Evolutionary conservation across 1,284 basidiomycete genomes (phyloP), one percentile per base, ranked within the genome.

Genomic region (Caloboletus firmus): DNA sequence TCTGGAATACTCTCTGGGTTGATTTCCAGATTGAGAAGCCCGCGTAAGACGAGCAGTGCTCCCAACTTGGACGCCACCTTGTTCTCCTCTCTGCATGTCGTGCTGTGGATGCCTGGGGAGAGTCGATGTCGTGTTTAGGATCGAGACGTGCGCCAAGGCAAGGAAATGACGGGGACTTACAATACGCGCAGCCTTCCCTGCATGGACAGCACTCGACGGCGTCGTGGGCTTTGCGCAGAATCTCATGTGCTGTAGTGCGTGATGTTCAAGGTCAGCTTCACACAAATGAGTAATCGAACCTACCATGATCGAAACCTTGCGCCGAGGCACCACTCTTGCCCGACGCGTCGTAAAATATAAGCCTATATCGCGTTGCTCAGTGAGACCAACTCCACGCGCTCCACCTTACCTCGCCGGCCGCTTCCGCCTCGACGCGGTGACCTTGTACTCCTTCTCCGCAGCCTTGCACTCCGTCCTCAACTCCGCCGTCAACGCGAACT

Each of bases 381-480:
- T n/a, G 1, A 15, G 17, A 41, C 20, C 26, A 15, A 35, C 15
- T 5, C 5, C 5, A 24, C 3, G 12, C 12, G 54, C 68, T 30
- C 52, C 10, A 83, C 84, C 88, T 79, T 11, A 87, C 89, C 91
- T 80, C 5, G 88, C 92, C 2, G 93, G 91, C 49, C 93, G 78
- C 66, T 90, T 90, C 49, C 91, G 75, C 47, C 72, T 72, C 1
- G 87, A 84, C 46, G 80, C 75, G 5, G 72, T 69, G n/a, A 71
- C 71, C 54, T 80, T 83, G 67, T 87, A 32, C 31, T 94, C 92
- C 67, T 93, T 93, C 67, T 91, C 85, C 15, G 80, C 72, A 1
- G 81, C 81, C 69, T 95, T 93, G 74, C 93, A 95, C 65, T 95
- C 93, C 1, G 93, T 95, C 50, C 76, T 81, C n/a, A 95, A 72